phyloP scores from a whole-genome alignment of 805 yeast species.

The Torulaspora franciscae region DNA sequence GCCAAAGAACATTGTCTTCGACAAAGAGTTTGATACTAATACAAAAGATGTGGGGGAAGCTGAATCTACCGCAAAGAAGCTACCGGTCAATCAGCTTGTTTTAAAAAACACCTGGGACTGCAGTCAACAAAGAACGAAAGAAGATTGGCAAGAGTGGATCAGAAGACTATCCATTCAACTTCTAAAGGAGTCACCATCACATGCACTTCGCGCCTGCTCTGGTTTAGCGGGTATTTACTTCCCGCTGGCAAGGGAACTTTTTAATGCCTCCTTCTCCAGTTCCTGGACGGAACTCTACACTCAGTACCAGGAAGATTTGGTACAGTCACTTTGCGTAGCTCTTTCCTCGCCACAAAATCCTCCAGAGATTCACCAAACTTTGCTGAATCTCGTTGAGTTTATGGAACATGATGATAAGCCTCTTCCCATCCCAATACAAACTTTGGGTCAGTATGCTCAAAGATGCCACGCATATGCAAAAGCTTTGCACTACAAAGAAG shows the following conservation, averaged over 20 bases:
- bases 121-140: constrained; percentile 78
- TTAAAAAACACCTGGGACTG: constrained; percentile 90
- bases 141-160: constrained; percentile 98
- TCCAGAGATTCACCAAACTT: constrained; percentile 89
- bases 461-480: constrained; percentile 97
- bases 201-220: constrained; percentile 89
- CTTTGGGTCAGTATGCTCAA: constrained; percentile 88
- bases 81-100: constrained; percentile 61
- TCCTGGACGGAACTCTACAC: constrained; percentile 92
- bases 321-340: constrained; percentile 79
- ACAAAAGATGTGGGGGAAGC: constrained; percentile 42
- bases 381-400: constrained; percentile 86
- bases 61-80: constrained; percentile 64
- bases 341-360: constrained; percentile 87
- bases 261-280: constrained; percentile 91
- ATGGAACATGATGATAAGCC: constrained; percentile 98
- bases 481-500: constrained; percentile 91
- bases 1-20: constrained; percentile 69
- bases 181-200: constrained; percentile 88
- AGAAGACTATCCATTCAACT: constrained; percentile 79
- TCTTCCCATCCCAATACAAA: constrained; percentile 83
- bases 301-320: constrained; percentile 83
- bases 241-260: constrained; percentile 83
- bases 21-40: constrained; percentile 47
- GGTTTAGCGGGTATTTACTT: constrained; percentile 80